phyloP scores from a whole-genome alignment of 2,329 filamentous ascomycete genomes.

The Hortaea werneckii region DNA sequence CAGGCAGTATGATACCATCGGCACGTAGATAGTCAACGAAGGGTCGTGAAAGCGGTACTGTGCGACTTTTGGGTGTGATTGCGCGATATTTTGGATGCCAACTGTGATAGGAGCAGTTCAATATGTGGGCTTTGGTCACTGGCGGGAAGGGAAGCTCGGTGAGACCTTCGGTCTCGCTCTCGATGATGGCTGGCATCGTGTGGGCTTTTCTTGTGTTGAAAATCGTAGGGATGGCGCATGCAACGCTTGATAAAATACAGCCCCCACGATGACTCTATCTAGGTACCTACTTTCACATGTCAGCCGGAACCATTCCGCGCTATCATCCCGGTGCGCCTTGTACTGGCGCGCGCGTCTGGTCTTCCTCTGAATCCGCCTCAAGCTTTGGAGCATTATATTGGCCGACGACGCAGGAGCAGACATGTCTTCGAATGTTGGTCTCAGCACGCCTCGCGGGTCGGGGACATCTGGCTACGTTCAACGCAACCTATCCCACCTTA shows the following conservation, averaged over 20 bases:
- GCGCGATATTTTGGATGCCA: conserved; percentile 83
- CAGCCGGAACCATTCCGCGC: too few species aligned
- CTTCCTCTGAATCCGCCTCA: too few species aligned
- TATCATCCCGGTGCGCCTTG: too few species aligned
- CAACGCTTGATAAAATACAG: too few species aligned
- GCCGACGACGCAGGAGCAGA: too few species aligned
- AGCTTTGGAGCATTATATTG: too few species aligned
- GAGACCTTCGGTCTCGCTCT: not conserved
- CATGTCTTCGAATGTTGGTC: conserved; percentile 97
- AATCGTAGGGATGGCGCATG: not conserved
- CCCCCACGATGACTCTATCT: too few species aligned
- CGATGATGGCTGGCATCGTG: not conserved
- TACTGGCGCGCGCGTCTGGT: too few species aligned
- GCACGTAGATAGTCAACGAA: conserved; percentile 83
- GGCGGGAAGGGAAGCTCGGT: conserved; percentile 61
- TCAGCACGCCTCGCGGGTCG: conserved; percentile 85
- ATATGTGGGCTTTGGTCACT: conserved; percentile 73
- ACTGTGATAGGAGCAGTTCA: conserved; percentile 86
- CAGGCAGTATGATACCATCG: conserved; percentile 82
- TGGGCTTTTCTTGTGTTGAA: not conserved
- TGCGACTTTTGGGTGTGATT: conserved; percentile 73
- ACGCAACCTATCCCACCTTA: conserved; percentile 82
- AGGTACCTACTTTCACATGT: too few species aligned
- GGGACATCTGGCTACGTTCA: conserved; percentile 97
- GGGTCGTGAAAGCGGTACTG: conserved; percentile 63